A percentile compares a stretch with the other conserved stretches of the same genome.
Conservation (phyloP, 1,139 yeast species). For the Debaryomyces sp. region DNA sequence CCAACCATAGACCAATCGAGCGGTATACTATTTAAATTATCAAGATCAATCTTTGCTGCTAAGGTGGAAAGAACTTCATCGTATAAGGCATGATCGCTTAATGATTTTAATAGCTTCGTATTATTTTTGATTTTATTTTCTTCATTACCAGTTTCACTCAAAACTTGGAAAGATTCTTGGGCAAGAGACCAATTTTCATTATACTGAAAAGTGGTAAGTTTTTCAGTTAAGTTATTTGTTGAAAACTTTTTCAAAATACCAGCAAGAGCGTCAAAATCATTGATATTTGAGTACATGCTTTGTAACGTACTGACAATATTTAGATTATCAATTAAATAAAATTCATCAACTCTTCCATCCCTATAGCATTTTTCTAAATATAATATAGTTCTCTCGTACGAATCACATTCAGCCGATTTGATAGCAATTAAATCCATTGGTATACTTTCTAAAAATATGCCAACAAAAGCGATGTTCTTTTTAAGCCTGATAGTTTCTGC, state of each 20-base stretch:
- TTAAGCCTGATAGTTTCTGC: slow-evolving; percentile 23
- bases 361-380: slow-evolving; percentile 80
- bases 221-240: slow-evolving; percentile 66
- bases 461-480: slow-evolving; percentile 38
- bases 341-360: slow-evolving; percentile 37
- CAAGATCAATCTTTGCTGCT: slow-evolving; percentile 27
- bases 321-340: slow-evolving; percentile 29
- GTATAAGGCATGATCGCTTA: slow-evolving; percentile 45
- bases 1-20: slow-evolving; percentile 69
- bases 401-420: slow-evolving; percentile 80
- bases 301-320: slow-evolving; percentile 60
- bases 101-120: slow-evolving; percentile 41
- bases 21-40: slow-evolving; percentile 31
- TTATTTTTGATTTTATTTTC: slow-evolving; percentile 32
- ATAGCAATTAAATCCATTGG: slow-evolving; percentile 74
- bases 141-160: slow-evolving; percentile 47
- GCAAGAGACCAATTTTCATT: slow-evolving; percentile 89
- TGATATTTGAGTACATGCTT: slow-evolving; percentile 80
- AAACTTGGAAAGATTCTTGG: slow-evolving; percentile 78
- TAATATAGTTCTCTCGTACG: slow-evolving; percentile 87
- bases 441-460: slow-evolving; percentile 52
- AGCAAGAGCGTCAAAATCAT: slow-evolving; percentile 88
- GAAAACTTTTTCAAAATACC: slow-evolving; percentile 82
- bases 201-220: slow-evolving; percentile 77
- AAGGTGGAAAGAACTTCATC: slow-evolving; percentile 44